Base-by-base conservation (phyloP, 306 rosid species). In the Lathyrus sativus region DNA sequence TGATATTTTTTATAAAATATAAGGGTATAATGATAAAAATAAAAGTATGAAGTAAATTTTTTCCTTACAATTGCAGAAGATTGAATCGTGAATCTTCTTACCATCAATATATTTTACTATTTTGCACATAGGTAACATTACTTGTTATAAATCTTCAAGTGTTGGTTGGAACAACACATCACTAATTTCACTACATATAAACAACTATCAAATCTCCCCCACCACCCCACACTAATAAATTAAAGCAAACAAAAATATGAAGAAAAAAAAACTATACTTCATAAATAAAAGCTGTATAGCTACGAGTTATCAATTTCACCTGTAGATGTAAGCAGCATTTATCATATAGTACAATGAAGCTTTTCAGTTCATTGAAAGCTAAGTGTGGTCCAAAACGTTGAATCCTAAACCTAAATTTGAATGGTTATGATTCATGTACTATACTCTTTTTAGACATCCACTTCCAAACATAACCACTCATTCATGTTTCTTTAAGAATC, bases 371-470 rank as follows among this genome's bases (percentile, higher is more conserved):
- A 75, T 68, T 69, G 65, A 81, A 79, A 71, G 77, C 49, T 15
- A 37, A 11, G 44, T 18, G 68, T 81, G 76, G 73, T 81, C 85
- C 81, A 56, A 64, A 55, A 68, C 57, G 50, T 77, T 29, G 53
- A 72, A 64, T 17, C 65, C 75, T 46, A 63, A 62, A 45, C 65
- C 48, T 58, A 62, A 71, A 73, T 22, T 81, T 78, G 0, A 31
- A 66, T 41, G 82, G 82, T 50, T 76, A 54, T 62, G 85, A 74
- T 81, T 75, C 82, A 80, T 86, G 78, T 78, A 80, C 84, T 59
- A 41, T 39, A 55, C 81, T 55, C 28, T 70, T 61, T 65, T 70
- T 65, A 60, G 42, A 61, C 81, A 68, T 14, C 39, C 39, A 35
- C 39, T 35, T 46, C 5, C 64, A 22, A 10, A 22, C 31, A 74